Base-by-base conservation (phyloP, 768 basidiomycete genomes). In the Boletus sp. region DNA sequence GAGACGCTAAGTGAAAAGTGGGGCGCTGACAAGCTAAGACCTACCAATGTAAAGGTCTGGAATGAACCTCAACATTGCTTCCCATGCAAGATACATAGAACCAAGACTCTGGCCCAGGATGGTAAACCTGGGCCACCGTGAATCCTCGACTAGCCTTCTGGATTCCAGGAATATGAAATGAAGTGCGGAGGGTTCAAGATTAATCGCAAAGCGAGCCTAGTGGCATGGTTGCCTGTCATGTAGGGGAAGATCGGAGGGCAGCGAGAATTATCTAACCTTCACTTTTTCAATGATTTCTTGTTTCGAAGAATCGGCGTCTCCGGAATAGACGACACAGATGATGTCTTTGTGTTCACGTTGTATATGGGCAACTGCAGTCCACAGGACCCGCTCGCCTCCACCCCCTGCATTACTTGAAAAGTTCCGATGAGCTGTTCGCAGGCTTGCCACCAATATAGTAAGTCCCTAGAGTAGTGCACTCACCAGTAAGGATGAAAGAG, bases 401-500 rank as follows among this genome's bases (percentile, higher is more conserved):
- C 96, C 96, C 0, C 96, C 95, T 37, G 95, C 94, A 79, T 98
- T 97, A 67, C 96, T 88, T 70, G 46, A 39, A 47, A 50, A 49
- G 60, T 70, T 71, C 68, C 66, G 73, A 75, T 77, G 68, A 79
- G 72, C 62, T 7, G 40, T 50, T 55, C 30, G 45, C 17, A 20
- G 11, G 29, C 32, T 41, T 29, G 28, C 20, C 47, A 18, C 28
- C 35, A 32, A 12, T 47, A 37, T 35, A 30, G 24, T 18, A 35
- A 55, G 24, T 18, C 33, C 20, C 3, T 9, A 57, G 37, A 37
- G 41, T 2, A 46, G 17, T 44, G 6, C 14, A 67, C 84, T 74
- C 64, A 94, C 94, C 94, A 98, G 70, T 95, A 98, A 0, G 95
- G 95, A 76, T 98, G 95, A 69, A 97, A 96, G 75, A 95, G 89